These are phyloP conservation scores for Claviceps sp. DNA, from an alignment of 2,329 filamentous ascomycete species.

Conservation along the genomic window DNA sequence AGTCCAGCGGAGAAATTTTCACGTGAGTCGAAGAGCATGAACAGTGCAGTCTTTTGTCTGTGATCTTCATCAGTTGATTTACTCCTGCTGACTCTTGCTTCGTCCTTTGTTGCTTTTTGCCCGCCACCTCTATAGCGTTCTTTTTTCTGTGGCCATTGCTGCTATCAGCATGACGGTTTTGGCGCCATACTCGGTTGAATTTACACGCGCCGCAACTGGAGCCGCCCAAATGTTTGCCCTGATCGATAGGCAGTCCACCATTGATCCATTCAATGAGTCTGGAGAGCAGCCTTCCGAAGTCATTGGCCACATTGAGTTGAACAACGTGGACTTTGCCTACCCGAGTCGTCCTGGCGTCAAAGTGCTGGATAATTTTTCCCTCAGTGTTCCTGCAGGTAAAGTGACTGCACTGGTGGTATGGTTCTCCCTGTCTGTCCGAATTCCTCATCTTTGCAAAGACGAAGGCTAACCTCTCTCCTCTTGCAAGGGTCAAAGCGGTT, in stretches of 20 bases:
- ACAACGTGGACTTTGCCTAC: slow-evolving; percentile 30
- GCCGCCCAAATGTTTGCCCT: slow-evolving; percentile 10
- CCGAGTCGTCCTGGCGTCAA: slow-evolving; percentile 28
- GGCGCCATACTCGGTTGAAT: slow-evolving; percentile 24
- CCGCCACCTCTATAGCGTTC: slow-evolving; percentile 14
- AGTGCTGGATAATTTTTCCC: slow-evolving; percentile 27
- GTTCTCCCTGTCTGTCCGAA: too few relatives aligned
- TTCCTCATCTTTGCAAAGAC: background rate
- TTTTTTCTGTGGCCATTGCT: slow-evolving; percentile 26
- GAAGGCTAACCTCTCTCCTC: background rate
- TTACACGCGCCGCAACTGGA: slow-evolving; percentile 23
- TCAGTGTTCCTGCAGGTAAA: slow-evolving; percentile 31
- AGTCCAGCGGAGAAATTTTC: slow-evolving; percentile 24
- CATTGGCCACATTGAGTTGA: slow-evolving; percentile 22
- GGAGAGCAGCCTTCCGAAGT: slow-evolving; percentile 10
- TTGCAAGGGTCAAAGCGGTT: slow-evolving; percentile 24
- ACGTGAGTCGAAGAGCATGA: slow-evolving; percentile 14
- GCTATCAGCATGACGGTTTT: slow-evolving; percentile 22
- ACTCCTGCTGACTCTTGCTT: background rate
- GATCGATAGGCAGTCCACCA: background rate
- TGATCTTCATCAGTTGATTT: background rate
- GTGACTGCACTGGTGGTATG: slow-evolving; percentile 27
- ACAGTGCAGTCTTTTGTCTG: too few relatives aligned
- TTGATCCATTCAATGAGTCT: slow-evolving; percentile 16
- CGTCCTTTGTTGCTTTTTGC: background rate